Base-by-base conservation (phyloP, 148 eudicot species). In the Spergularia marina region DNA sequence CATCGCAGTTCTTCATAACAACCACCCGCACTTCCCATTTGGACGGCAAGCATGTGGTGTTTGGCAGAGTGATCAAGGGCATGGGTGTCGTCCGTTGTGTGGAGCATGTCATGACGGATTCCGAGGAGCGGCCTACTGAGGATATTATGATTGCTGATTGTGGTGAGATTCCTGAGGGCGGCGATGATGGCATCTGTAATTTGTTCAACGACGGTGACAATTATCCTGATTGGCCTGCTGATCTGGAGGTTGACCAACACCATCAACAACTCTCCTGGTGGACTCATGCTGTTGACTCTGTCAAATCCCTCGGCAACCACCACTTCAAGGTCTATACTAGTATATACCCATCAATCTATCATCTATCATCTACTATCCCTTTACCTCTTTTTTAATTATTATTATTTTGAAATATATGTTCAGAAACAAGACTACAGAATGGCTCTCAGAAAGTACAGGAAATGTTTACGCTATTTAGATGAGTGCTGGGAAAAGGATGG, bases 21-120 rank as follows among this genome's bases (percentile, higher is more conserved):
- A 94, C 98, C 9, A 94, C 91, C 57, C 85, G 91, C 40, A 88
- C 95, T 52, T 82, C 95, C 41, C 93, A 88, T 86, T 80, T 94
- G 23, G 97, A 94, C 77, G 93, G 95, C 2, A 91, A 94, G 73
- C 91, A 94, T 83, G 98, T 94, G n/a, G 94, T 94, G 44, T 94
- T 94, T 83, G 98, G 95, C 59, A 91, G 83, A 75, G 98, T 91
- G 15, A 70, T 91, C 25, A 94, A 91, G 81, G 98, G 98, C 49
- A 90, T 94, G 95, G 97, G 97, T 39, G 89, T 91, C 23, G 95
- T 91, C 64, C 97, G 97, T 36, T 84, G 94, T 6, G 75, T 90
- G 15, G 98, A 94, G 79, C 98, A 94, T 83, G 85, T 86, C 47
- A 67, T 81, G 13, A 85, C 83, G 4, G 88, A 76, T 18, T 87